These are phyloP conservation scores for Pleurotus sapidus DNA, from an alignment of 768 basidiomycete species.

Conservation along the genomic window DNA sequence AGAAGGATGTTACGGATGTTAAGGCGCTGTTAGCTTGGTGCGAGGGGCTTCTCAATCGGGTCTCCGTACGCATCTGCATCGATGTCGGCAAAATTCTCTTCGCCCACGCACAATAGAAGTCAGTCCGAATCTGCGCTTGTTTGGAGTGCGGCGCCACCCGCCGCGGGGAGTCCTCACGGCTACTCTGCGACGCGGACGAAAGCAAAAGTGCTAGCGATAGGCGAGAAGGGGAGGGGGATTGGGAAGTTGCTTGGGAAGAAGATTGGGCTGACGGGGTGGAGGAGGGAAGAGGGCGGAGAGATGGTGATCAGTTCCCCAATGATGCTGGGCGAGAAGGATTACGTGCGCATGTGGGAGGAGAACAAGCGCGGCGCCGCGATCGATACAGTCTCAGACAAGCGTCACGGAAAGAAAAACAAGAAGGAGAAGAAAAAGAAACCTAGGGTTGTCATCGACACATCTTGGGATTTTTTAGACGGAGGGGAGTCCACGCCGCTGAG, in stretches of 20 bases:
- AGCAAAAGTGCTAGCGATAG: neutral
- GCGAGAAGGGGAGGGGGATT: neutral
- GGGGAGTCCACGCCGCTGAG: neutral
- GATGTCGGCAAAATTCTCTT: neutral
- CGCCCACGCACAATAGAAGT: neutral
- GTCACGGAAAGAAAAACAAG: constrained; percentile 2
- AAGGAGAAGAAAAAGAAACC: constrained; percentile 6
- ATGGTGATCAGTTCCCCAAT: neutral
- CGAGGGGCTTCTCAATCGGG: neutral
- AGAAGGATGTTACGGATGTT: neutral
- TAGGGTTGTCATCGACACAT: neutral
- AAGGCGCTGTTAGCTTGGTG: neutral
- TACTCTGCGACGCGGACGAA: too few relatives aligned
- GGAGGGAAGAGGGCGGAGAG: neutral
- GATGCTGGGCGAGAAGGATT: neutral
- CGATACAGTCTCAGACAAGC: neutral
- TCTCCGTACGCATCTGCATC: neutral
- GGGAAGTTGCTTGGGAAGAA: neutral
- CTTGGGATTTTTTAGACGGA: constrained; percentile 5
- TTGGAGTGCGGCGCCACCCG: neutral
- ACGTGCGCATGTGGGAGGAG: neutral
- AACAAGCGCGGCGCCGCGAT: neutral
- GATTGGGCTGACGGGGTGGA: neutral
- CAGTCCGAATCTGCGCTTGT: neutral
- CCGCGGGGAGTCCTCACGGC: neutral